Evolutionary conservation across 345 rosid species (phyloP).

Genomic region (Euphorbia lathyris): DNA sequence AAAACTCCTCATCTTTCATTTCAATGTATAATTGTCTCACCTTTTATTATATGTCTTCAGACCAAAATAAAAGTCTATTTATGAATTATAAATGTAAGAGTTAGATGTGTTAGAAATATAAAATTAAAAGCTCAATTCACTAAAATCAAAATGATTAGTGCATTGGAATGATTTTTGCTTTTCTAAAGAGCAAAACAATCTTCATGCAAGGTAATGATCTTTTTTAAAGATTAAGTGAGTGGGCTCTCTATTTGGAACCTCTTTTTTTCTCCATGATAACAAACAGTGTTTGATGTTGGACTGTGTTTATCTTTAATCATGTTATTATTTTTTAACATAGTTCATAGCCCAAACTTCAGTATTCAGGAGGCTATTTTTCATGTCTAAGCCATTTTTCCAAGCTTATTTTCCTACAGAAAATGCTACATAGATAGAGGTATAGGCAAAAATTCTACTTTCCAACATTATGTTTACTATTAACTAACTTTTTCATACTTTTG

Average conservation of each 20-base stretch:
- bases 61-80: too few relatives aligned
- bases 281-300: conserved; percentile 1
- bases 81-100: too few relatives aligned
- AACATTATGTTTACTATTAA: too few relatives aligned
- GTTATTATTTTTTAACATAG: not conserved
- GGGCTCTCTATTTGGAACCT: not conserved
- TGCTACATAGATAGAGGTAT: not conserved
- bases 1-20: too few relatives aligned
- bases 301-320: not conserved
- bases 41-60: too few relatives aligned
- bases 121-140: too few relatives aligned
- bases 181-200: not conserved
- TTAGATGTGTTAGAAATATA: too few relatives aligned
- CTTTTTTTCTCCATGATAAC: not conserved
- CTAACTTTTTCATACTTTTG: too few relatives aligned
- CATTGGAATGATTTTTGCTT: too few relatives aligned
- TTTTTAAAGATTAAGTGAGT: not conserved
- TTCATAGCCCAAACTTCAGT: not conserved
- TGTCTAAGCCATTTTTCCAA: not conserved
- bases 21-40: too few relatives aligned
- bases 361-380: not conserved
- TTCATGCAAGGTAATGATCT: too few relatives aligned
- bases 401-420: not conserved
- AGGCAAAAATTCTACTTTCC: not conserved
- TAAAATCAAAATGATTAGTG: too few relatives aligned